Conservation (phyloP, 192 early-diverging fungal genomes). For the Ramicandelaber brevisporus region DNA sequence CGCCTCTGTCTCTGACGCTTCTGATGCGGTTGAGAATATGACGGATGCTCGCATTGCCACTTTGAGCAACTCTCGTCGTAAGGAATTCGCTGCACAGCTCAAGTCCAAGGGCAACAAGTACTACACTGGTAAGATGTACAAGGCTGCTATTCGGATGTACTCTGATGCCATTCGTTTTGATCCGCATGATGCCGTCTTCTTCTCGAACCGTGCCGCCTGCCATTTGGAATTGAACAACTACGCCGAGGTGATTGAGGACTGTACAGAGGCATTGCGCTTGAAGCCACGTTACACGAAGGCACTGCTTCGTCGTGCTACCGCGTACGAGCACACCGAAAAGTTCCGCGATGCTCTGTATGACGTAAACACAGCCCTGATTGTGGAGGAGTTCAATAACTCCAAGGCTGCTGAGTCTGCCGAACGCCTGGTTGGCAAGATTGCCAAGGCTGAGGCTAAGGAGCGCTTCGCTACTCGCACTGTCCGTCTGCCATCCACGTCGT, state of each 20-base stretch:
- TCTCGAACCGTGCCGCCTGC: conserved; percentile 88
- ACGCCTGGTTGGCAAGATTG: conserved; percentile 62
- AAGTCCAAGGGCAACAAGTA: conserved; percentile 75
- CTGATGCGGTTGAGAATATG: conserved; percentile 16
- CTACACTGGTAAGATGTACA: conserved; percentile 58
- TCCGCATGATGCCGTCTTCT: conserved; percentile 68
- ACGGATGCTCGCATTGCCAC: conserved; percentile 19
- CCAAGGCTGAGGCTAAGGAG: conserved; percentile 49
- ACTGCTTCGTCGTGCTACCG: conserved; percentile 38
- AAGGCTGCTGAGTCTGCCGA: conserved; percentile 54
- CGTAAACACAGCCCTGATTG: conserved; percentile 75
- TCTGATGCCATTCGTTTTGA: conserved; percentile 64
- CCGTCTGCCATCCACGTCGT: conserved; percentile 71
- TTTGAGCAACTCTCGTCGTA: conserved; percentile 12
- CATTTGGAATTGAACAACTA: conserved; percentile 47
- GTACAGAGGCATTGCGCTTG: conserved; percentile 49
- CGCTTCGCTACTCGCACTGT: conserved; percentile 23
- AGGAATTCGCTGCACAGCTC: conserved; percentile 38
- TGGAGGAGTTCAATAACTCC: conserved; percentile 84
- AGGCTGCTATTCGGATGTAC: conserved; percentile 68
- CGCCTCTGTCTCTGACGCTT: conserved; percentile 7
- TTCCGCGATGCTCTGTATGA: conserved; percentile 39
- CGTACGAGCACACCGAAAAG: conserved; percentile 22
- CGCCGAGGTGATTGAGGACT: conserved; percentile 60
- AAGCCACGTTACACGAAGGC: conserved; percentile 83